These are phyloP conservation scores for Candida loeiensis DNA, from an alignment of 805 yeast species.

Conservation along the genomic window DNA sequence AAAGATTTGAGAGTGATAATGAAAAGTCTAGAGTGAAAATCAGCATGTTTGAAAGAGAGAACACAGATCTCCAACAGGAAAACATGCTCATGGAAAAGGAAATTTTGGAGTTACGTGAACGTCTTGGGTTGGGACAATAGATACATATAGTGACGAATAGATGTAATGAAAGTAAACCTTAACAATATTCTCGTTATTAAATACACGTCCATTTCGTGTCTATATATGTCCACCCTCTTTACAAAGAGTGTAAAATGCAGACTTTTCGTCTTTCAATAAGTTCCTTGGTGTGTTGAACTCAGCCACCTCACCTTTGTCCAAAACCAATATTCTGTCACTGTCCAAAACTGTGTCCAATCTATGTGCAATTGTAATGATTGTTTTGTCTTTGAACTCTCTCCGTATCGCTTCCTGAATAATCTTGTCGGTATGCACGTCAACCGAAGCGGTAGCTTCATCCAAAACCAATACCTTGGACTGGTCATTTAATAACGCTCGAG, in stretches of 20 bases:
- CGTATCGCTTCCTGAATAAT: slow-evolving; percentile 79
- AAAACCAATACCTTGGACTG: slow-evolving; percentile 22
- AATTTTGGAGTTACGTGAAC: slow-evolving; percentile 51
- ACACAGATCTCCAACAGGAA: slow-evolving; percentile 51
- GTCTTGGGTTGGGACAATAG: slow-evolving; percentile 20
- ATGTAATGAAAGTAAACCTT: too few species aligned
- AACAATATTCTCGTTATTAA: not conserved
- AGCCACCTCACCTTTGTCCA: slow-evolving; percentile 67
- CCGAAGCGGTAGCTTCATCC: slow-evolving; percentile 57
- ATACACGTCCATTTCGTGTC: too few species aligned
- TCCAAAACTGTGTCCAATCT: slow-evolving; percentile 84
- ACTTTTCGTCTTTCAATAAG: slow-evolving; percentile 40
- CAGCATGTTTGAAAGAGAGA: slow-evolving; percentile 53
- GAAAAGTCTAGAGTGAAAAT: slow-evolving; percentile 43
- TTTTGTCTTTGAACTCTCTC: slow-evolving; percentile 63
- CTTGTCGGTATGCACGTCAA: slow-evolving; percentile 81
- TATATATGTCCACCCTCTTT: slow-evolving; percentile 5
- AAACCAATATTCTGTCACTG: slow-evolving; percentile 71
- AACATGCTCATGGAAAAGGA: slow-evolving; percentile 54
- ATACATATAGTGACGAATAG: not conserved
- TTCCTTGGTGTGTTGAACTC: slow-evolving; percentile 73
- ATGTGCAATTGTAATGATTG: slow-evolving; percentile 87
- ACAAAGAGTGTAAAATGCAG: slow-evolving; percentile 41
- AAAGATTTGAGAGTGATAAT: slow-evolving; percentile 36
- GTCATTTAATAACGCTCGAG: slow-evolving; percentile 68